Conservation (phyloP, 2,329 filamentous ascomycete genomes). For the Neofusicoccum sp. region DNA sequence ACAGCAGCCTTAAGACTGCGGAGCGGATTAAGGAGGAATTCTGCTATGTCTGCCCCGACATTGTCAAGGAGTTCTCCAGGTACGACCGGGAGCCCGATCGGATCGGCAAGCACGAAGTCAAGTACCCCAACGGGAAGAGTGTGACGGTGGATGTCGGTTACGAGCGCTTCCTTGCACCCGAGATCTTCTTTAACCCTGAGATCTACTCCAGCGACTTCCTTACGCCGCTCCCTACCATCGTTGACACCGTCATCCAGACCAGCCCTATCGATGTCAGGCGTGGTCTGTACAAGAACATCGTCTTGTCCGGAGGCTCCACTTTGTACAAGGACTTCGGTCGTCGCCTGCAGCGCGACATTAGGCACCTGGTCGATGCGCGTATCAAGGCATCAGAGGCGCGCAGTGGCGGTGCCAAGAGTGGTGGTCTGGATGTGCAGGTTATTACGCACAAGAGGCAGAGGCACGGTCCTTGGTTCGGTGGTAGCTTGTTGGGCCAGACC, state of each 20-base stretch:
- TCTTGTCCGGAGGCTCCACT: constrained; percentile 93
- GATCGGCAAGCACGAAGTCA: constrained; percentile 86
- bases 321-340: constrained; percentile 98
- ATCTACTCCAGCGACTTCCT: constrained; percentile 99
- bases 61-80: constrained; percentile 95
- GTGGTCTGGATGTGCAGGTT: constrained; percentile 93
- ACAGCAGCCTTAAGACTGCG: constrained; percentile 94
- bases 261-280: constrained; percentile 96
- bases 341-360: constrained; percentile 93
- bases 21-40: constrained; percentile 99
- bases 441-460: constrained; percentile 96
- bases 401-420: constrained; percentile 88
- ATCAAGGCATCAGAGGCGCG: constrained; percentile 89
- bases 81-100: constrained; percentile 89
- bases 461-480: constrained; percentile 98
- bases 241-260: constrained; percentile 95
- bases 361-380: constrained; percentile 88
- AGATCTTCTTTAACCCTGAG: constrained; percentile 99
- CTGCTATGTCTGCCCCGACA: constrained; percentile 97
- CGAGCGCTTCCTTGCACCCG: constrained; percentile 94
- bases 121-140: constrained; percentile 79
- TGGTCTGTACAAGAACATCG: constrained; percentile 99
- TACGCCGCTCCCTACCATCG: constrained; percentile 88
- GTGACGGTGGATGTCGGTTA: constrained; percentile 91
- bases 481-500: constrained; percentile 92